phyloP scores from a whole-genome alignment of 2,329 filamentous ascomycete species.

The Penicillium brevicompactum region DNA sequence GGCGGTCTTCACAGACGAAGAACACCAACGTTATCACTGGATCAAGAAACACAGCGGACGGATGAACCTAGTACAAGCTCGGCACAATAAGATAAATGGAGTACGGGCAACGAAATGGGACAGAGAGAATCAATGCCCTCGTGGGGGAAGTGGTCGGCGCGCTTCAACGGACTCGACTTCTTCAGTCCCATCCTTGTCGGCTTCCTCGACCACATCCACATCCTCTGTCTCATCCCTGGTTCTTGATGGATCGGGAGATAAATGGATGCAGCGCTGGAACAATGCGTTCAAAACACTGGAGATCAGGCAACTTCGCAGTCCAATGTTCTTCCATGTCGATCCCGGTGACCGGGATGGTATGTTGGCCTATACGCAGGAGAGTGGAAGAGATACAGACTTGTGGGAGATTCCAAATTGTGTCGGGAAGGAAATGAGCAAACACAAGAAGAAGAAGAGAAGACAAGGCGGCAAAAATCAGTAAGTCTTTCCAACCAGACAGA shows the following conservation, averaged over 20 bases:
- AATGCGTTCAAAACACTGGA: constrained; percentile 67
- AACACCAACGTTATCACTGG: constrained; percentile 80
- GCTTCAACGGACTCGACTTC: constrained; percentile 20
- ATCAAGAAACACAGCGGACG: constrained; percentile 66
- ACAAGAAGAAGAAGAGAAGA: constrained; percentile 73
- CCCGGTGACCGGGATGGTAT: constrained; percentile 74
- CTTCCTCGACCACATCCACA: constrained; percentile 12
- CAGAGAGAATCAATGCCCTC: constrained; percentile 11
- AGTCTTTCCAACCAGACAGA: neutral
- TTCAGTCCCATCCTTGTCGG: constrained; percentile 26
- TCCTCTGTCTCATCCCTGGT: constrained; percentile 57
- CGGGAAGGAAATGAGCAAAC: constrained; percentile 78
- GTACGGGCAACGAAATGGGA: constrained; percentile 34
- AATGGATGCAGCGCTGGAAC: constrained; percentile 74
- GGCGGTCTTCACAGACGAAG: constrained; percentile 79
- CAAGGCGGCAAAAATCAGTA: constrained; percentile 53
- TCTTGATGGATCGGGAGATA: constrained; percentile 63
- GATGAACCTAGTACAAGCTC: constrained; percentile 50
- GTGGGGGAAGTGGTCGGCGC: constrained; percentile 12
- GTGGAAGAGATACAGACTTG: constrained; percentile 63
- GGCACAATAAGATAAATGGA: constrained; percentile 28
- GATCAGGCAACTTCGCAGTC: constrained; percentile 73
- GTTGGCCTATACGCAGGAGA: constrained; percentile 67
- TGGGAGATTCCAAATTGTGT: constrained; percentile 73
- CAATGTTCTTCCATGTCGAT: constrained; percentile 82